These are phyloP conservation scores for Juncus inflexus DNA, from an alignment of 176 grass and related monocot species.

Conservation along the genomic window DNA sequence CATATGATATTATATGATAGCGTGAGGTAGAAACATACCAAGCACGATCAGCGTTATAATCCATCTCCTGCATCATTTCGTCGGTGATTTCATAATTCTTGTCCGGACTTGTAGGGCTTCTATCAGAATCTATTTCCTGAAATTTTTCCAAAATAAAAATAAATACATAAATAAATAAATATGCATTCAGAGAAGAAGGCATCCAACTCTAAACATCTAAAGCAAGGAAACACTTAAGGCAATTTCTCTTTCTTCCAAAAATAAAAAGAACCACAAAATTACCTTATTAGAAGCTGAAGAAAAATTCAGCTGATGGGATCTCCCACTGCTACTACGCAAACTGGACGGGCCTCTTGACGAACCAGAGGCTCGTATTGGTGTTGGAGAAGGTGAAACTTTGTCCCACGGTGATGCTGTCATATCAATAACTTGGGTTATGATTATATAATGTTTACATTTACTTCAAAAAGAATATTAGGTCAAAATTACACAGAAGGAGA, in stretches of 20 bases:
- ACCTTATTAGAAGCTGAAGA: constrained; percentile 55
- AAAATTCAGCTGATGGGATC: constrained; percentile 61
- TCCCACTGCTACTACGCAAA: constrained; percentile 50
- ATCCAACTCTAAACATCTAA: constrained; percentile 1
- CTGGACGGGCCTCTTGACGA: constrained; percentile 67
- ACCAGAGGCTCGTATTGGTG: constrained; percentile 75
- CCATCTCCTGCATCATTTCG: constrained; percentile 95
- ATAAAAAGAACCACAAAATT: constrained; percentile 8
- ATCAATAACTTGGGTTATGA: constrained; percentile 7
- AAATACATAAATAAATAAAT: constrained; percentile 1
- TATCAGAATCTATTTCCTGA: constrained; percentile 53
- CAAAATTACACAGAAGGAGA: too few relatives aligned
- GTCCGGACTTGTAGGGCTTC: constrained; percentile 52
- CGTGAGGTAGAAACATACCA: constrained; percentile 42
- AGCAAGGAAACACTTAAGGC: constrained; percentile 2
- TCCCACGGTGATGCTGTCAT: constrained; percentile 78
- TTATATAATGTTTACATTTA: neutral
- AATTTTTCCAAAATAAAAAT: constrained; percentile 13
- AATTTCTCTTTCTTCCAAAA: constrained; percentile 7
- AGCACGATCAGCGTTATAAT: constrained; percentile 87
- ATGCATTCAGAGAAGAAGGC: neutral
- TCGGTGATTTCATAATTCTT: constrained; percentile 62
- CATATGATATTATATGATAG: too few relatives aligned
- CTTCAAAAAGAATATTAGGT: too few relatives aligned
- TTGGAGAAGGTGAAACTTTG: constrained; percentile 70